These are phyloP conservation scores for Pisolithus albus DNA, from an alignment of 768 basidiomycete genomes.

Conservation along the genomic window DNA sequence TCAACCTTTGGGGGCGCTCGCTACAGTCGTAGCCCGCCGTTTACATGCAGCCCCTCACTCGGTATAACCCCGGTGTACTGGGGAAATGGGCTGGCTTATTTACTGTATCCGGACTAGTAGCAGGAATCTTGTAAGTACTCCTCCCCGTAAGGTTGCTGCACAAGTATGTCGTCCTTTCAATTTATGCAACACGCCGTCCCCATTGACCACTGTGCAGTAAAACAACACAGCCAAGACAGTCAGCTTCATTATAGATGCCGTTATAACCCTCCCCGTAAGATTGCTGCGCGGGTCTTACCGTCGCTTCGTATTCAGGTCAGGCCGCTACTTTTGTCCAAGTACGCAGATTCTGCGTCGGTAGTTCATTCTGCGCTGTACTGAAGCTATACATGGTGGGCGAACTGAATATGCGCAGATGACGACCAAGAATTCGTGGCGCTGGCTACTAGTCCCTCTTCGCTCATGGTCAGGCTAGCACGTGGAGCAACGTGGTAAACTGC, in stretches of 20 bases:
- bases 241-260: conserved; percentile 62
- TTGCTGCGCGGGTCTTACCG: conserved; percentile 40
- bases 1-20: conserved; percentile 75
- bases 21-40: conserved; percentile 48
- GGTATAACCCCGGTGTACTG: conserved; percentile 66
- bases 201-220: not conserved
- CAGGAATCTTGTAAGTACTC: conserved; percentile 47
- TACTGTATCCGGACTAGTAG: conserved; percentile 49
- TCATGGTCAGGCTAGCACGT: conserved; percentile 40
- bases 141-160: too few relatives aligned
- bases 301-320: conserved; percentile 68
- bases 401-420: conserved; percentile 67
- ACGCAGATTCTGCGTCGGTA: not conserved
- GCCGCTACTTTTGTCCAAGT: conserved; percentile 68
- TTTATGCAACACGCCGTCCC: not conserved
- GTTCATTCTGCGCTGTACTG: not conserved
- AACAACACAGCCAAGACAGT: not conserved
- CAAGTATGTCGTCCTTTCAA: too few relatives aligned
- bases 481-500: conserved; percentile 64
- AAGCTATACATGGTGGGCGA: conserved; percentile 47
- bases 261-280: conserved; percentile 60
- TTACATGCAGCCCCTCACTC: conserved; percentile 30
- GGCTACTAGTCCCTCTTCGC: conserved; percentile 23
- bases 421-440: conserved; percentile 63
- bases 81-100: conserved; percentile 71